phyloP scores from a whole-genome alignment of 2,329 filamentous ascomycete genomes.

The Graphilbum sp. region DNA sequence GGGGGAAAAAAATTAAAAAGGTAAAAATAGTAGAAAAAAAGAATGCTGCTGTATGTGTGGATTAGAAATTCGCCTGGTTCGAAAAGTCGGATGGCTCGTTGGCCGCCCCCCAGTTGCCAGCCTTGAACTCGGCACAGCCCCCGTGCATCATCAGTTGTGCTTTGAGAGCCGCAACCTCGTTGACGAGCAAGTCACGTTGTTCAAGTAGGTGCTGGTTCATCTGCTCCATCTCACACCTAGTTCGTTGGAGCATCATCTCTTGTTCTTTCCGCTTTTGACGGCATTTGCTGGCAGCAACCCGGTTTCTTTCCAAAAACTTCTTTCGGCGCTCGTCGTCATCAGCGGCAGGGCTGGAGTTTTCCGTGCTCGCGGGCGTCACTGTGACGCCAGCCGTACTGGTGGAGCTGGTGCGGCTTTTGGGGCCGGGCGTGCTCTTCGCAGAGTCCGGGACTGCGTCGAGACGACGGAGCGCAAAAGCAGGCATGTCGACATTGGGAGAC shows the following conservation, averaged over 20 bases:
- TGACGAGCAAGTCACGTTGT: conserved; percentile 24
- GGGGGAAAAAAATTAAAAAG: no score
- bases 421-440: no score
- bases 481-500: no score
- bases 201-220: conserved; percentile 25
- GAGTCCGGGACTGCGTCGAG: no score
- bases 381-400: no score
- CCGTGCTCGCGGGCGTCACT: no score
- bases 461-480: no score
- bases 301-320: conserved; percentile 49
- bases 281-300: conserved; percentile 58
- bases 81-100: not conserved
- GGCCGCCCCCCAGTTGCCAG: not conserved
- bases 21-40: no score
- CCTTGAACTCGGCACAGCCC: not conserved
- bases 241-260: conserved; percentile 30
- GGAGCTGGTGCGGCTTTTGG: no score
- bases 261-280: conserved; percentile 48
- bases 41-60: no score
- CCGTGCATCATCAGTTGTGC: not conserved
- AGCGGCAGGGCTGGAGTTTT: conserved; percentile 5
- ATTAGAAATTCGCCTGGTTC: not conserved
- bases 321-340: conserved; percentile 32
- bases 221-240: conserved; percentile 24
- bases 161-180: conserved; percentile 14